Percentiles rank a stretch among this genome's conserved stretches.
Evolutionary conservation across 2,329 filamentous ascomycete genomes (phyloP).

Genomic region (Colletotrichum endophyticum): DNA sequence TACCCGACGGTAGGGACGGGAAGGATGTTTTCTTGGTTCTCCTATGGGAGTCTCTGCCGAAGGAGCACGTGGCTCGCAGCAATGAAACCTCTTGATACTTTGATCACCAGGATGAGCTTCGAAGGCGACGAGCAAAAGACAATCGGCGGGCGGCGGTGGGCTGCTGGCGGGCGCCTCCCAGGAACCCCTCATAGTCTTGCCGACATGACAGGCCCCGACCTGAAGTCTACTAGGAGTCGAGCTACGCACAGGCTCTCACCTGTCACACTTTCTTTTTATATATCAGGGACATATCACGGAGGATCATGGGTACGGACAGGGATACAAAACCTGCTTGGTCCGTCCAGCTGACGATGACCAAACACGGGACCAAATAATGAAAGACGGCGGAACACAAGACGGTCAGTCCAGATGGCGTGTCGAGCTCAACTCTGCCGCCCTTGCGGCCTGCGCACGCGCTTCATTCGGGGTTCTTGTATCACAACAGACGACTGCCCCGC

Average conservation of each 20-base stretch:
- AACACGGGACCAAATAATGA: neutral
- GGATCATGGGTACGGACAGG: conserved; percentile 9
- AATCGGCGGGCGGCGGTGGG: neutral
- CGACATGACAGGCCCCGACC: conserved; percentile 5
- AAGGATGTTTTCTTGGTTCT: neutral
- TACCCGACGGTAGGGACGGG: neutral
- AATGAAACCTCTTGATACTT: conserved; percentile 3
- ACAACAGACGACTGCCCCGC: neutral
- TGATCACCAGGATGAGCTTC: conserved; percentile 7
- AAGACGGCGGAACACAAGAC: neutral
- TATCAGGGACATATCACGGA: conserved; percentile 1
- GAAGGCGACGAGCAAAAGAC: neutral
- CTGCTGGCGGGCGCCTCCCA: neutral
- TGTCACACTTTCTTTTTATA: conserved; percentile 12
- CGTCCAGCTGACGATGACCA: neutral
- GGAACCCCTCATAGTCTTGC: neutral
- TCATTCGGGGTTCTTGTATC: neutral
- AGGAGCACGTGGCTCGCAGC: conserved; percentile 1
- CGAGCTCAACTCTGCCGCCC: neutral
- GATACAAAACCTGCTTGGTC: conserved; percentile 12
- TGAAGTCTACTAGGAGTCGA: neutral
- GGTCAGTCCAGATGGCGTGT: neutral
- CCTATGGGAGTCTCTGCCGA: conserved; percentile 3
- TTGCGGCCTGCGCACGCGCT: neutral
- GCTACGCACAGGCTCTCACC: conserved; percentile 17